Conservation (phyloP, 1,139 yeast genomes). For the Ashbya aceris region DNA sequence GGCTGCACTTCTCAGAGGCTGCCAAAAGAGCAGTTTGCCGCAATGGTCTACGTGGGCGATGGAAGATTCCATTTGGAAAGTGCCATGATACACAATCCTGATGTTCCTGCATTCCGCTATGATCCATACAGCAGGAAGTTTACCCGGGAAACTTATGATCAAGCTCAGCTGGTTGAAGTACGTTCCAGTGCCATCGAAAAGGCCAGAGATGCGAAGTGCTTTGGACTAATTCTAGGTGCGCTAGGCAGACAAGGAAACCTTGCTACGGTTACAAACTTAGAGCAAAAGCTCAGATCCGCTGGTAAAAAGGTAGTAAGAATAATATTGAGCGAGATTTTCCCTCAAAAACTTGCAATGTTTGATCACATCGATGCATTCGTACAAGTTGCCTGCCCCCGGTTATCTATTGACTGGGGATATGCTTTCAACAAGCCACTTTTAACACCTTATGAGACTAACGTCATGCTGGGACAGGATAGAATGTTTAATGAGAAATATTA, state of each 20-base stretch:
- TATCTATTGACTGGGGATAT: slow-evolving; percentile 98
- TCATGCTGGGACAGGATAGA: slow-evolving; percentile 63
- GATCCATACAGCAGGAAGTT: slow-evolving; percentile 92
- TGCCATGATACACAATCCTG: slow-evolving; percentile 96
- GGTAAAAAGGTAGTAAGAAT: slow-evolving; percentile 74
- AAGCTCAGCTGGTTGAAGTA: slow-evolving; percentile 64
- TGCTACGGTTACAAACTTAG: slow-evolving; percentile 58
- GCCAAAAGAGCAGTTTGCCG: slow-evolving; percentile 52
- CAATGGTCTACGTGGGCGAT: slow-evolving; percentile 89
- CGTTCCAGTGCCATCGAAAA: slow-evolving; percentile 65
- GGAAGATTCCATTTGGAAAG: slow-evolving; percentile 94
- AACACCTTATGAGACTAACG: slow-evolving; percentile 97
- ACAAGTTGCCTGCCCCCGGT: slow-evolving; percentile 95
- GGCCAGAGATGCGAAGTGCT: slow-evolving; percentile 49
- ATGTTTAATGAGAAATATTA: slow-evolving; percentile 60
- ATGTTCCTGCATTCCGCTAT: slow-evolving; percentile 81
- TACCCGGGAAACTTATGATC: slow-evolving; percentile 83
- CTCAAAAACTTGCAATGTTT: slow-evolving; percentile 87
- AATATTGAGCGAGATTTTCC: slow-evolving; percentile 85
- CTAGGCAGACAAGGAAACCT: slow-evolving; percentile 94
- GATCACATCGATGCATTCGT: slow-evolving; percentile 91
- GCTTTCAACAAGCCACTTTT: slow-evolving; percentile 86
- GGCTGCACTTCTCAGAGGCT: slow-evolving; percentile 92
- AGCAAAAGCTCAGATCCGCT: slow-evolving; percentile 39
- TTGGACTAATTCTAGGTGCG: slow-evolving; percentile 90